A percentile compares a stretch with the other conserved stretches of the same genome.
Evolutionary conservation across 805 yeast genomes (phyloP).

Genomic region (Saccharomycopsis fibuligera): DNA sequence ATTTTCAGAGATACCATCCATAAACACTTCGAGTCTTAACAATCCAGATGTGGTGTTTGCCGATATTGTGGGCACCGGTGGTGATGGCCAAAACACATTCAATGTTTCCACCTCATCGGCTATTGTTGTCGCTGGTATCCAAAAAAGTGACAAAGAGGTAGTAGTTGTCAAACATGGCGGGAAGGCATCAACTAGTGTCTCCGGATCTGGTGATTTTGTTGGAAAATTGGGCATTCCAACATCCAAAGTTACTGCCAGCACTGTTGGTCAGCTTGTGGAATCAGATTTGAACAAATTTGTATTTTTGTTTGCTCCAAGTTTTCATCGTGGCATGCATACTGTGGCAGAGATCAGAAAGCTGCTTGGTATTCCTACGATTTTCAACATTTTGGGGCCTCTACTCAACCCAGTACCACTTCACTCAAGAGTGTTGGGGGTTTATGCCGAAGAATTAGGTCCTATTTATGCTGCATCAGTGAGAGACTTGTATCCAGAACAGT

Average conservation of each 20-base stretch:
- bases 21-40: constrained; percentile 22
- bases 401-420: constrained; percentile 81
- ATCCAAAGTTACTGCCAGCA: constrained; percentile 52
- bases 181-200: constrained; percentile 85
- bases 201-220: constrained; percentile 92
- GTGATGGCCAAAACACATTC: constrained; percentile 96
- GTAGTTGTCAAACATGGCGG: constrained; percentile 95
- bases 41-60: constrained; percentile 39
- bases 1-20: constrained; percentile 42
- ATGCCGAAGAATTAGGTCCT: constrained; percentile 68
- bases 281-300: constrained; percentile 40
- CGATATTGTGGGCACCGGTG: constrained; percentile 98
- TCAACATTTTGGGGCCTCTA: constrained; percentile 90
- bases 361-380: constrained; percentile 86
- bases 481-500: constrained; percentile 36
- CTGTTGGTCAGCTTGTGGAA: constrained; percentile 49
- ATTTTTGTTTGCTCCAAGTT: constrained; percentile 88
- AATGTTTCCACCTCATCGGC: constrained; percentile 95
- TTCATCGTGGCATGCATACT: constrained; percentile 84
- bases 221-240: constrained; percentile 78
- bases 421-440: constrained; percentile 87
- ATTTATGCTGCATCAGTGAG: constrained; percentile 80
- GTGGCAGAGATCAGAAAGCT: constrained; percentile 74
- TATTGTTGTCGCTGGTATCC: constrained; percentile 86
- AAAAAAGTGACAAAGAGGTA: constrained; percentile 34